Conservation (phyloP, 176 grass and related monocot genomes). For the Eleusine indica region DNA sequence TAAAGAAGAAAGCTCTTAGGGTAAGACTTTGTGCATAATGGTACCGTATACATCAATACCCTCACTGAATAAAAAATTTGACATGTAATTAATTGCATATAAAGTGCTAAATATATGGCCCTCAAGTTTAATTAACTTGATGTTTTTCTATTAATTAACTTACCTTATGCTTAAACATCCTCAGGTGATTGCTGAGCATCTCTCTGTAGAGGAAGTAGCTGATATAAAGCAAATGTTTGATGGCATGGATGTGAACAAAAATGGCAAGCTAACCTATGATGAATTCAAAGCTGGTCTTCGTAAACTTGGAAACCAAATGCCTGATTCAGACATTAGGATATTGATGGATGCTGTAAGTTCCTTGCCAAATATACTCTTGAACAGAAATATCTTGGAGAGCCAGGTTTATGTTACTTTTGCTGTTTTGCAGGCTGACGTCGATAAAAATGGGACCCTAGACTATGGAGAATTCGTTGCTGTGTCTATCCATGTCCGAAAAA, state of each 20-base stretch:
- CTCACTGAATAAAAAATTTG: constrained; percentile 4
- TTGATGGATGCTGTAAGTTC: constrained; percentile 88
- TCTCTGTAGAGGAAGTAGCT: constrained; percentile 89
- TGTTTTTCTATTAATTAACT: not conserved
- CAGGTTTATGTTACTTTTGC: constrained; percentile 23
- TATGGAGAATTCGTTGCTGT: constrained; percentile 87
- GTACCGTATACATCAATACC: not conserved
- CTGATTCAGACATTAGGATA: constrained; percentile 70
- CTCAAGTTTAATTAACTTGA: constrained; percentile 12
- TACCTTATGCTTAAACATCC: constrained; percentile 28
- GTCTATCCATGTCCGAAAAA: constrained; percentile 82
- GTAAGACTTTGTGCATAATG: constrained; percentile 49
- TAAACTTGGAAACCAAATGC: constrained; percentile 76
- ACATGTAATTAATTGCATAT: not conserved
- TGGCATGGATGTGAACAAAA: constrained; percentile 68
- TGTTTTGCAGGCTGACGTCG: constrained; percentile 74
- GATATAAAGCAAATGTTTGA: constrained; percentile 86
- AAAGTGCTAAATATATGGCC: not conserved
- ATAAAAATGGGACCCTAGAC: constrained; percentile 75
- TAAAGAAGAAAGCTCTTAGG: constrained; percentile 95
- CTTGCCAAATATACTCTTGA: not conserved
- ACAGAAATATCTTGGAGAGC: constrained; percentile 4
- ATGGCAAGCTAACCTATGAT: constrained; percentile 72
- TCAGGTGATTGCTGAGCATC: constrained; percentile 85
- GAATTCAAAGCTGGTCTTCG: constrained; percentile 76